Conservation (phyloP, 2,329 filamentous ascomycete genomes). For the Sporothrix pallida region DNA sequence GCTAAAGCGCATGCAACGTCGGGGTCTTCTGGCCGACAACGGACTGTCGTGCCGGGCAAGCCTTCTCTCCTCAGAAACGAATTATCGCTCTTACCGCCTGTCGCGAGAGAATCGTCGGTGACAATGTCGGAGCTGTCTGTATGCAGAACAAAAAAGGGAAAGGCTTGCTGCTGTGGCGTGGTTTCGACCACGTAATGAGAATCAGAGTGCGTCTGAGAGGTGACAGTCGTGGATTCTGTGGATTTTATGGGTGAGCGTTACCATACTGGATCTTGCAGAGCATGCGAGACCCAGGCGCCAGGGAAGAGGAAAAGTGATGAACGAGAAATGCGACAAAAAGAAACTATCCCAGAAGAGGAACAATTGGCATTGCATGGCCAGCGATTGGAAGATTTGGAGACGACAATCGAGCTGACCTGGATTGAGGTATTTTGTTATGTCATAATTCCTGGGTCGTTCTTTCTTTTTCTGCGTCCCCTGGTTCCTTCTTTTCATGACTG, state of each 20-base stretch:
- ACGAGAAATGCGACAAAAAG: neutral
- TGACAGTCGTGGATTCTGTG: neutral
- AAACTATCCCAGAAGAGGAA: neutral
- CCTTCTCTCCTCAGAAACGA: neutral
- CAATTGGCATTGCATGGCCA: neutral
- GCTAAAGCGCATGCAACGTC: slow-evolving; percentile 7
- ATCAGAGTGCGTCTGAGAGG: neutral
- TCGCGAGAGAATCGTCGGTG: neutral
- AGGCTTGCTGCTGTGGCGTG: neutral
- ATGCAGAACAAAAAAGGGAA: neutral
- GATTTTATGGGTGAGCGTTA: neutral
- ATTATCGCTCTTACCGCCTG: slow-evolving; percentile 6
- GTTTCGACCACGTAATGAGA: slow-evolving; percentile 28
- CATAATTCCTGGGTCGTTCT: neutral
- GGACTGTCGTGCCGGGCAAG: neutral
- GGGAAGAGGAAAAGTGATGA: neutral
- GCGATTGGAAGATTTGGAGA: neutral
- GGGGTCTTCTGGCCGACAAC: neutral
- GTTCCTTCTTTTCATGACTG: neutral
- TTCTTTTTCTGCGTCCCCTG: neutral
- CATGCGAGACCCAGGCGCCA: neutral
- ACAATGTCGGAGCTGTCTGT: neutral
- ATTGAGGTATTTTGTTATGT: neutral
- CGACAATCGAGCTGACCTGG: neutral
- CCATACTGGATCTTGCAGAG: slow-evolving; percentile 12